Evolutionary conservation across 192 early-diverging fungal genomes (phyloP), one percentile per base, ranked within the genome.

Genomic region (Coemansia sp.): DNA sequence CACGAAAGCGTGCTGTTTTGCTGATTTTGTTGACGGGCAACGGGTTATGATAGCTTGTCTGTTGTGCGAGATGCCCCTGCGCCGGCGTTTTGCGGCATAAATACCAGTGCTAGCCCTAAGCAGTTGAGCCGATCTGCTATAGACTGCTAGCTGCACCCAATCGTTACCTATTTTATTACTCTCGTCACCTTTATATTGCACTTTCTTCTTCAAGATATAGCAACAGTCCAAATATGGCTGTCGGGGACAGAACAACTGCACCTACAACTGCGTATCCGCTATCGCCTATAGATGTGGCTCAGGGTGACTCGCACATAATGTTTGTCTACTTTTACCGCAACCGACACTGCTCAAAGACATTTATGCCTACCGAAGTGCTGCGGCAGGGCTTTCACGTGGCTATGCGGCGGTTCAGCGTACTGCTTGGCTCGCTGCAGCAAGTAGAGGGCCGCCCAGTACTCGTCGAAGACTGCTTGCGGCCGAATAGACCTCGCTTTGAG

Each of bases 271-370:
- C 37, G 9, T 66, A 66, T 57, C 22, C 40, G 19, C 41, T 66
- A 25, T 40, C 54, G 17, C 65, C 65, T 17, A 66, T 66, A 14
- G 65, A 66, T 20, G 2, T 46, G 22, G 65, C 65, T 14, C 65
- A 66, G 15, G 65, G 65, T 4, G 42, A 66, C 54, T 66, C 65
- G n/a, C 56, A 66, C 42, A 66, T 66, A 19, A 66, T 66, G 56
- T 66, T 66, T 66, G 65, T 66, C 19, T 66, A 66, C 56, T 66
- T 66, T 59, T 66, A 59, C 41, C 40, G 22, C 40, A 66, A 66
- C 32, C 29, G n/a, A 59, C 40, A 59, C 4, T 4, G 31, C 15
- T 32, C 19, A 11, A 39, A 24, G 24, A 19, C 42, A 4, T 66
- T 66, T 59, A 66, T 66, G 65, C 56, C 65, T 10, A 66, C 56